Conservation (phyloP, 768 basidiomycete genomes). For the Austroboletus eburneus region DNA sequence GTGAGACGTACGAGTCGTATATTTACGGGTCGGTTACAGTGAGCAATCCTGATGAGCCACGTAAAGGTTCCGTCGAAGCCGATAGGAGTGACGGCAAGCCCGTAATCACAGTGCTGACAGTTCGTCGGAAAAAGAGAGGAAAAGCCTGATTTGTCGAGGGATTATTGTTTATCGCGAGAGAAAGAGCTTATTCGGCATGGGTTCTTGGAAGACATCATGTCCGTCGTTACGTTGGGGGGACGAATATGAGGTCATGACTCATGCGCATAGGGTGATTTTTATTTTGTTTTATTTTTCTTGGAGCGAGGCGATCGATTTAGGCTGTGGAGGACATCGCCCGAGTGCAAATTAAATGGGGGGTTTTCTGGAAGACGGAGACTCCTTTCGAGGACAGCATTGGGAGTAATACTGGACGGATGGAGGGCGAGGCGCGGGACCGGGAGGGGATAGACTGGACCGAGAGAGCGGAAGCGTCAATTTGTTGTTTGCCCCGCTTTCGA, state of each 20-base stretch:
- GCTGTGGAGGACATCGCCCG: too few relatives aligned
- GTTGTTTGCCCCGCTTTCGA: constrained; percentile 4
- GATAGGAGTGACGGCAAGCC: constrained; percentile 9
- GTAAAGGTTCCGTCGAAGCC: constrained; percentile 14
- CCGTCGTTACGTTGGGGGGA: constrained; percentile 15
- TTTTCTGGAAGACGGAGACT: too few relatives aligned
- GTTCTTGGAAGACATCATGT: constrained; percentile 5
- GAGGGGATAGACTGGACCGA: background rate
- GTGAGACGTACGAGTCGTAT: constrained; percentile 55
- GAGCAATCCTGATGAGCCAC: constrained; percentile 40
- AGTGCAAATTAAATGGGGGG: too few relatives aligned
- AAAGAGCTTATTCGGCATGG: constrained; percentile 3
- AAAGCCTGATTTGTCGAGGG: constrained; percentile 16
- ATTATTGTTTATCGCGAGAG: constrained; percentile 3
- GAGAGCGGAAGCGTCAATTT: background rate
- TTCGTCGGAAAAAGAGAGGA: constrained; percentile 50
- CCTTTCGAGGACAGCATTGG: too few relatives aligned
- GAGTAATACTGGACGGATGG: too few relatives aligned
- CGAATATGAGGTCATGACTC: too few relatives aligned
- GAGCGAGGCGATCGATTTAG: too few relatives aligned
- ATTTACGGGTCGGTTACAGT: constrained; percentile 58
- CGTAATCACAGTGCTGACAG: constrained; percentile 55
- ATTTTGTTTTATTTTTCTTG: too few relatives aligned
- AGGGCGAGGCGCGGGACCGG: too few relatives aligned
- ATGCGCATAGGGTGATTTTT: too few relatives aligned